Conservation (phyloP, 495 filamentous ascomycete genomes). For the Penicillium chermesinum region DNA sequence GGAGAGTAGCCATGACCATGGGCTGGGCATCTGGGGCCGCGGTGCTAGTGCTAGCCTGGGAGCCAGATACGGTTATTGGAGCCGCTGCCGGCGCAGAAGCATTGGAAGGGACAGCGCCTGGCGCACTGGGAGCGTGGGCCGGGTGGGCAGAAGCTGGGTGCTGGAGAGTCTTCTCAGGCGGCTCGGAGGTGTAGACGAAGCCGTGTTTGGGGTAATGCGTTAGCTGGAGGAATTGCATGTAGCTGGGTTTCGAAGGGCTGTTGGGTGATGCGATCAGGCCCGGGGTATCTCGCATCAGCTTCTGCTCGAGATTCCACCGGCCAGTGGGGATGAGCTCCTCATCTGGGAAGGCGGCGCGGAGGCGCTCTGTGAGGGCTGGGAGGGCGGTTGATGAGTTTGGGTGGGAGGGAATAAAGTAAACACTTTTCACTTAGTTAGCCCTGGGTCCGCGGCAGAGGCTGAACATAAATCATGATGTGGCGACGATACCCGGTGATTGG, state of each 20-base stretch:
- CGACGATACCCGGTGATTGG: slow-evolving; percentile 3
- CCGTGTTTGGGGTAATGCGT: slow-evolving; percentile 37
- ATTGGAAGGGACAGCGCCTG: no score
- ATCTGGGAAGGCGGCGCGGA: slow-evolving; percentile 35
- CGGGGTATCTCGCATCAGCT: slow-evolving; percentile 44
- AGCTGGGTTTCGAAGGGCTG: slow-evolving; percentile 26
- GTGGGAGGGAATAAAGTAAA: slow-evolving; percentile 45
- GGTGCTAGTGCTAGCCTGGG: background rate
- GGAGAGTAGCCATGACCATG: slow-evolving; percentile 42
- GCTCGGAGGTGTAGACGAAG: slow-evolving; percentile 42
- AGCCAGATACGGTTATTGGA: background rate
- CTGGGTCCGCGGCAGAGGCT: background rate
- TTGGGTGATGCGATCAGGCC: slow-evolving; percentile 33
- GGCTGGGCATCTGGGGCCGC: slow-evolving; percentile 3
- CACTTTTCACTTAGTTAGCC: slow-evolving; percentile 20
- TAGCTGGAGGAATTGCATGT: slow-evolving; percentile 44
- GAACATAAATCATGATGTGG: no score
- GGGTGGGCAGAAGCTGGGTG: background rate
- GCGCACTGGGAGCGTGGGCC: background rate
- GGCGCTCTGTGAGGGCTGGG: slow-evolving; percentile 33
- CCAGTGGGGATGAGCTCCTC: slow-evolving; percentile 33
- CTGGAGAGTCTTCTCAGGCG: slow-evolving; percentile 17
- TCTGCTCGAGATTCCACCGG: slow-evolving; percentile 42
- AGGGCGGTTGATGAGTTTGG: slow-evolving; percentile 37
- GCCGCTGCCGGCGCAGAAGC: no score